A percentile compares a stretch with the other conserved stretches of the same genome.
phyloP scores from a whole-genome alignment of 495 filamentous ascomycete genomes.

The Aspergillus heteromorphus region DNA sequence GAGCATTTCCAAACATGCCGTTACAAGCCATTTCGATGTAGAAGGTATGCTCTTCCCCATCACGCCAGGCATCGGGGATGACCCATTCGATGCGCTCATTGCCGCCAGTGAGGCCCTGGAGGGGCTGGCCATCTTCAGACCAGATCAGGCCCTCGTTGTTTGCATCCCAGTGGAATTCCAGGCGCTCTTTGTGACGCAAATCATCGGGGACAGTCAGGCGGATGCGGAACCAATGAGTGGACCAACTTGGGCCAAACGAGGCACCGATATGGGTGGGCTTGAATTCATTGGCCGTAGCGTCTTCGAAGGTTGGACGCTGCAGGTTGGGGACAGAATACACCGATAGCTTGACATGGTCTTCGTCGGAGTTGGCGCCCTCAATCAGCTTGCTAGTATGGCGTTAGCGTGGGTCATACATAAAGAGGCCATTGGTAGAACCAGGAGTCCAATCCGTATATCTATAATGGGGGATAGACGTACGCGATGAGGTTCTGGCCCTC shows the following conservation, averaged over 20 bases:
- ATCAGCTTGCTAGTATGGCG: slow-evolving; percentile 57
- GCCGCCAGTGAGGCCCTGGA: slow-evolving; percentile 91
- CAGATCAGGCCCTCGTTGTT: slow-evolving; percentile 90
- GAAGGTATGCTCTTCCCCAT: slow-evolving; percentile 80
- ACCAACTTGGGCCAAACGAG: slow-evolving; percentile 90
- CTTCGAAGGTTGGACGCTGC: slow-evolving; percentile 79
- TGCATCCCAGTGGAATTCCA: slow-evolving; percentile 95
- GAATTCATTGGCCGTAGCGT: slow-evolving; percentile 79
- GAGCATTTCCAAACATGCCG: slow-evolving; percentile 92
- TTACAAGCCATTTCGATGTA: slow-evolving; percentile 99
- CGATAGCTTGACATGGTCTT: slow-evolving; percentile 74
- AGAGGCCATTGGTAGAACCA: neutral
- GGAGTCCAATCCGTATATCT: neutral
- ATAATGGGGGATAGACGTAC: slow-evolving; percentile 29
- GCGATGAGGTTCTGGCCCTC: slow-evolving; percentile 67
- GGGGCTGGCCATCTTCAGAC: slow-evolving; percentile 76
- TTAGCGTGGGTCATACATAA: slow-evolving; percentile 2
- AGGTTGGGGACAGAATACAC: slow-evolving; percentile 81
- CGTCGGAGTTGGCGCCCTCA: slow-evolving; percentile 65
- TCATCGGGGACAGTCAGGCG: slow-evolving; percentile 68
- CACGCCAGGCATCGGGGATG: slow-evolving; percentile 69
- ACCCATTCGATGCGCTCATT: slow-evolving; percentile 89
- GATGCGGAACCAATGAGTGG: slow-evolving; percentile 96
- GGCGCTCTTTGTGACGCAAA: slow-evolving; percentile 62
- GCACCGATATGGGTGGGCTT: slow-evolving; percentile 67